phyloP scores from a whole-genome alignment of 2,329 filamentous ascomycete species.

The Parafenestella ontariensis region DNA sequence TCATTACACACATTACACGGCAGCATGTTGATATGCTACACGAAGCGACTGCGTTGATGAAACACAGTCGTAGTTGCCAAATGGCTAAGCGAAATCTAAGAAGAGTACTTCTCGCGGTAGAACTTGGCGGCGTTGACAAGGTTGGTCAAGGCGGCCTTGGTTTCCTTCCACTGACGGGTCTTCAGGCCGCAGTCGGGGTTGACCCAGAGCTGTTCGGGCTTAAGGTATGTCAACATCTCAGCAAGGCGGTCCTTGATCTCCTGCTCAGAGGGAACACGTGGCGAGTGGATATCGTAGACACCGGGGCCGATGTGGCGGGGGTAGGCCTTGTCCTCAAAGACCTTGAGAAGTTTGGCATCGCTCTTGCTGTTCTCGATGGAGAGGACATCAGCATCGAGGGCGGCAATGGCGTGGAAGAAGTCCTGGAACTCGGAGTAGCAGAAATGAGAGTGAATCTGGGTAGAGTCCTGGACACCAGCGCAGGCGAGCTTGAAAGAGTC shows the following conservation, averaged over 20 bases:
- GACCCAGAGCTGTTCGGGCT: conserved; percentile 99
- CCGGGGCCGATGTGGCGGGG: conserved; percentile 97
- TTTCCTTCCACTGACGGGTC: conserved; percentile 98
- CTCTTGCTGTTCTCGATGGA: conserved; percentile 99
- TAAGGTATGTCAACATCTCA: conserved; percentile 96
- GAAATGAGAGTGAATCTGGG: conserved; percentile 99
- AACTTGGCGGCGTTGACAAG: conserved; percentile 98
- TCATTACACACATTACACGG: conserved; percentile 50
- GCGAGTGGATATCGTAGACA: conserved; percentile 99
- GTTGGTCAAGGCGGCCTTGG: conserved; percentile 93
- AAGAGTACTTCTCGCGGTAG: conserved; percentile 89
- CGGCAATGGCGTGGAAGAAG: conserved; percentile 99
- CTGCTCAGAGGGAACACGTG: conserved; percentile 93
- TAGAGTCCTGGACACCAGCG: conserved; percentile 90
- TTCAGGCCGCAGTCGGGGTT: conserved; percentile 99
- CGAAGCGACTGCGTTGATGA: conserved; percentile 41
- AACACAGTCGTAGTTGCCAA: conserved; percentile 34
- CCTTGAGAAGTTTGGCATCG: conserved; percentile 97
- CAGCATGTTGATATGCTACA: conserved; percentile 50
- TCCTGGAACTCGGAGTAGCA: conserved; percentile 99
- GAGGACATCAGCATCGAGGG: conserved; percentile 96
- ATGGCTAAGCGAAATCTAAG: conserved; percentile 50
- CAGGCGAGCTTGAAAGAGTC: conserved; percentile 97
- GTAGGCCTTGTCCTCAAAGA: conserved; percentile 97
- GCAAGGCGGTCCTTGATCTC: conserved; percentile 98